Evolutionary conservation across 2,329 filamentous ascomycete species (phyloP).

Genomic region (Aspergillus costaricaensis): DNA sequence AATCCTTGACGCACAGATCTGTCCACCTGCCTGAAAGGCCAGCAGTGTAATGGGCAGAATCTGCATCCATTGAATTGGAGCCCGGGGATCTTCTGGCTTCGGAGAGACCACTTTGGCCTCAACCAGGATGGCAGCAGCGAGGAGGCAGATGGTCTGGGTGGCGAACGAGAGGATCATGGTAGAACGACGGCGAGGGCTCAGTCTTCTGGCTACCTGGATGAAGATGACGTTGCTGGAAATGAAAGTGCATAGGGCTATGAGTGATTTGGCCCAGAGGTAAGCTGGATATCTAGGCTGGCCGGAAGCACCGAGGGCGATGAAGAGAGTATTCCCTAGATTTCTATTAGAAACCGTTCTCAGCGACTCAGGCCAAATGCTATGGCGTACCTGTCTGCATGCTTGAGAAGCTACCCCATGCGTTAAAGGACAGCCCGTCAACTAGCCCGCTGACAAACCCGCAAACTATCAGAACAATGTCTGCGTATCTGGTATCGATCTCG

Average conservation of each 20-base stretch:
- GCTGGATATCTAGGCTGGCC: conserved; percentile 43
- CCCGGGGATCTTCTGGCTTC: conserved; percentile 30
- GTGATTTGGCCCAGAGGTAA: conserved; percentile 47
- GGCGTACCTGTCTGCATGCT: conserved; percentile 46
- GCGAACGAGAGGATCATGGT: conserved; percentile 44
- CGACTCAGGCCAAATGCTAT: not conserved
- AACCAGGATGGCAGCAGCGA: conserved; percentile 39
- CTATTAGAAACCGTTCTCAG: not conserved
- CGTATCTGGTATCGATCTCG: conserved; percentile 27
- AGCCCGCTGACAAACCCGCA: conserved; percentile 44
- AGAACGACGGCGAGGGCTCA: conserved; percentile 38
- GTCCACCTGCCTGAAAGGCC: conserved; percentile 45
- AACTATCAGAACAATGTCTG: conserved; percentile 35
- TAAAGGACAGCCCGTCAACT: conserved; percentile 44
- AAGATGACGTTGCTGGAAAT: conserved; percentile 44
- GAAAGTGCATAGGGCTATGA: conserved; percentile 43
- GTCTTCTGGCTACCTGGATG: conserved; percentile 35
- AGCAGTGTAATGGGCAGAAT: conserved; percentile 42
- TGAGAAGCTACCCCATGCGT: conserved; percentile 46
- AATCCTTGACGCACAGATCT: conserved; percentile 42
- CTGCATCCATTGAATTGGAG: conserved; percentile 40
- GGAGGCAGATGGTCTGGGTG: conserved; percentile 39
- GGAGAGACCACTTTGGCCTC: conserved; percentile 35
- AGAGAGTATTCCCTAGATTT: conserved; percentile 45
- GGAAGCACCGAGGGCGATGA: conserved; percentile 46